Conservation (phyloP, 1,284 basidiomycete species). For the Cryptococcus floricola region DNA sequence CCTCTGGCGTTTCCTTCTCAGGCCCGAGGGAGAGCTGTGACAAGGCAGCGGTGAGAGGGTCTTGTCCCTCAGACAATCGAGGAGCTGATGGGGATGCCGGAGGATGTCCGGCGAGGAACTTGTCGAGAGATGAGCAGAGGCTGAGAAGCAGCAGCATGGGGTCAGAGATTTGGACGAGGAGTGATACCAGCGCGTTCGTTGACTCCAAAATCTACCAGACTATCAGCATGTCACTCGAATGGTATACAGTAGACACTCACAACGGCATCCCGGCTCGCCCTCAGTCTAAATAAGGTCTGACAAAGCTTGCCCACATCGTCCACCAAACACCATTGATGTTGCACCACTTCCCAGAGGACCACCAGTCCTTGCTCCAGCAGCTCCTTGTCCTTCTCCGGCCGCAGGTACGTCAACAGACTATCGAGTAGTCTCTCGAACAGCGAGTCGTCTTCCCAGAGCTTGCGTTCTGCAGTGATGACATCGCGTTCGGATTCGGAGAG, state of each 20-base stretch:
- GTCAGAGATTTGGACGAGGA: conserved; percentile 35
- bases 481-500: conserved; percentile 2
- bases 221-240: background rate
- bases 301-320: conserved; percentile 35
- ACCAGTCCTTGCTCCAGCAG: conserved; percentile 37
- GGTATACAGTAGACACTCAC: conserved; percentile 17
- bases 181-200: conserved; percentile 39
- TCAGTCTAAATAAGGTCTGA: conserved; percentile 34
- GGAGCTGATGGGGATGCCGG: background rate
- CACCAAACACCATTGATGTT: conserved; percentile 41
- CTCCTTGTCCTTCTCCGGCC: conserved; percentile 18
- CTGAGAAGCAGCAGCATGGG: conserved; percentile 34
- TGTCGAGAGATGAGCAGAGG: conserved; percentile 28
- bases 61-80: background rate
- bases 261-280: conserved; percentile 22
- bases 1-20: conserved; percentile 7
- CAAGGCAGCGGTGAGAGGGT: background rate
- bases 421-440: conserved; percentile 33
- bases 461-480: conserved; percentile 18
- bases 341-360: conserved; percentile 41
- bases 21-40: background rate
- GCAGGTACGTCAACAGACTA: conserved; percentile 26
- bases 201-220: conserved; percentile 35
- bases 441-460: conserved; percentile 24
- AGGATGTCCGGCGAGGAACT: conserved; percentile 19